A percentile compares a stretch with the other conserved stretches of the same genome.
phyloP scores from a whole-genome alignment of 2,329 filamentous ascomycete species.

The Annulohypoxylon truncatum region DNA sequence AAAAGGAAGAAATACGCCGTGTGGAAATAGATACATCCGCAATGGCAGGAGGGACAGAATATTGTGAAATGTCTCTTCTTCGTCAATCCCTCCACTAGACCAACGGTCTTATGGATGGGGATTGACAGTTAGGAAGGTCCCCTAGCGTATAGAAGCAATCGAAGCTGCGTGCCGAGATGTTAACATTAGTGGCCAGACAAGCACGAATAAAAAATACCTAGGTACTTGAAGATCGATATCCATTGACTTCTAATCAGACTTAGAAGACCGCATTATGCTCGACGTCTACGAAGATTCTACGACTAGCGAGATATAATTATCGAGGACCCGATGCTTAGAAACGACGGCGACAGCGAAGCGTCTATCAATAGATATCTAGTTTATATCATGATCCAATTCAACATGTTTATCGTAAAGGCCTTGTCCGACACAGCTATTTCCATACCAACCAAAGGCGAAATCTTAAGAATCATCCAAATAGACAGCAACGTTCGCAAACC shows the following conservation, averaged over 20 bases:
- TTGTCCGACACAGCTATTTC: background rate
- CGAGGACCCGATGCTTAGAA: background rate
- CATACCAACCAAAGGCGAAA: background rate
- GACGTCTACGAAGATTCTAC: background rate
- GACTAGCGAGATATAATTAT: no score
- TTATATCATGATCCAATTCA: background rate
- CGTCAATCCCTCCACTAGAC: slow-evolving; percentile 22
- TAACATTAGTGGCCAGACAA: background rate
- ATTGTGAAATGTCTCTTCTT: slow-evolving; percentile 69
- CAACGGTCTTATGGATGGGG: slow-evolving; percentile 5
- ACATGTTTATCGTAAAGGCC: background rate
- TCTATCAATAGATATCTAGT: slow-evolving; percentile 1
- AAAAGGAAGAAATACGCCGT: slow-evolving; percentile 8
- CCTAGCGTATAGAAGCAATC: slow-evolving; percentile 5
- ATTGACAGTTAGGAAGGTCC: background rate
- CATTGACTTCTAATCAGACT: background rate
- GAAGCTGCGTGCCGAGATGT: background rate
- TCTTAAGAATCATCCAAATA: slow-evolving; percentile 21
- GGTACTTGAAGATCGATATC: background rate
- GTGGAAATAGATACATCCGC: slow-evolving; percentile 12
- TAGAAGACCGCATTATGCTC: background rate
- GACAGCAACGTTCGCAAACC: slow-evolving; percentile 31
- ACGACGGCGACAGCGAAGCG: background rate
- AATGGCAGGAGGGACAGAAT: slow-evolving; percentile 62
- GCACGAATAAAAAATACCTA: background rate